phyloP scores from a whole-genome alignment of 371 early-diverging fungal genomes.

The Mortierella sp. region DNA sequence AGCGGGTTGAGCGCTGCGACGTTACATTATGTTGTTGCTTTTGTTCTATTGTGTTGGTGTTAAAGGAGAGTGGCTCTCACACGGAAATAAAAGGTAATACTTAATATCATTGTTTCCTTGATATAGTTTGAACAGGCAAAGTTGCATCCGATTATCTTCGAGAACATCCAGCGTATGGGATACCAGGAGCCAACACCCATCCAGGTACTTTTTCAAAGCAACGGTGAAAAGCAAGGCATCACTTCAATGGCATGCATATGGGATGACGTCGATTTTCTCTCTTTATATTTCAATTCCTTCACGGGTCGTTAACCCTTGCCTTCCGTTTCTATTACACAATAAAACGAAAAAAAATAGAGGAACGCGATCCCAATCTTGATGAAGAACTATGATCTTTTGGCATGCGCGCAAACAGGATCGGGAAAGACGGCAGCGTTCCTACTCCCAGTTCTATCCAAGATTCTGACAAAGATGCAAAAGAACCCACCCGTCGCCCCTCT shows the following conservation, averaged over 20 bases:
- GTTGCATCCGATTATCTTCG: constrained; percentile 66
- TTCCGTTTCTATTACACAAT: background rate
- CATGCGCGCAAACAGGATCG: constrained; percentile 85
- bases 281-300: too few species aligned
- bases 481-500: background rate
- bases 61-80: background rate
- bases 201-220: constrained; percentile 55
- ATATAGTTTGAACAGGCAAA: constrained; percentile 64
- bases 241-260: background rate
- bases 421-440: constrained; percentile 86
- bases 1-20: background rate
- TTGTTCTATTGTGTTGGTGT: background rate
- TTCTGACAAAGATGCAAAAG: constrained; percentile 26
- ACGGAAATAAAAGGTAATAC: background rate
- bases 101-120: too few species aligned
- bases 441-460: constrained; percentile 62
- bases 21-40: background rate
- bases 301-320: background rate
- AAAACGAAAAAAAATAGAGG: constrained; percentile 25
- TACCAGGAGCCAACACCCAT: constrained; percentile 80
- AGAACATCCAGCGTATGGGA: constrained; percentile 69
- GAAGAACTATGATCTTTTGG: constrained; percentile 78
- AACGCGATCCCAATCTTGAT: constrained; percentile 78
- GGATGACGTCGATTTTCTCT: too few species aligned
- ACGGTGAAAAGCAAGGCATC: background rate